phyloP scores from a whole-genome alignment of 129 eudicot species.

The Pittosporum tobira region DNA sequence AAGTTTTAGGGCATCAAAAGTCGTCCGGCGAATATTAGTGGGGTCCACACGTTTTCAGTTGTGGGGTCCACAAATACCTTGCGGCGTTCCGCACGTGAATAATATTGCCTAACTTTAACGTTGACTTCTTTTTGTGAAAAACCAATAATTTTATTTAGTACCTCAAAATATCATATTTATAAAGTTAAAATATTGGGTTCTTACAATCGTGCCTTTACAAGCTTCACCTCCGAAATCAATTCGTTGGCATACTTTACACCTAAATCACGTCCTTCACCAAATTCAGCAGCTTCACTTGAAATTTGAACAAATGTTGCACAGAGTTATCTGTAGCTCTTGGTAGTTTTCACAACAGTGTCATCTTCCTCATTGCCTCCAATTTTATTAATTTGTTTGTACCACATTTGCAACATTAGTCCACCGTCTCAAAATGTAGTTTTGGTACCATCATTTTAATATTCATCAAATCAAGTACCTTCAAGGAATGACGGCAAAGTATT shows the following conservation, averaged over 20 bases:
- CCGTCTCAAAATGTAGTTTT: constrained; percentile 16
- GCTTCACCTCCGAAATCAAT: neutral
- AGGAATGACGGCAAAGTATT: constrained; percentile 21
- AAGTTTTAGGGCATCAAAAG: too few species aligned
- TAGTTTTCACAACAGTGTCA: constrained; percentile 2
- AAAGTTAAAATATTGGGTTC: too few species aligned
- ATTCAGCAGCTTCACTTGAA: constrained; percentile 19
- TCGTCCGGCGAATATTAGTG: too few species aligned
- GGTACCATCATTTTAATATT: constrained; percentile 15
- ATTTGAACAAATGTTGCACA: constrained; percentile 11
- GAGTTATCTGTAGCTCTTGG: constrained; percentile 2
- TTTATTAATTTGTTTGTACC: constrained; percentile 1
- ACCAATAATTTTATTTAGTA: too few species aligned
- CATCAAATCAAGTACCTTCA: constrained; percentile 19
- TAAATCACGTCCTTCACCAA: constrained; percentile 11
- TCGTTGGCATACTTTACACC: neutral
- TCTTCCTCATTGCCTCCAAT: neutral
- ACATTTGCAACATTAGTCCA: constrained; percentile 20
- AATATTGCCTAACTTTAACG: too few species aligned
- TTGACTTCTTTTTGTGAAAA: too few species aligned
- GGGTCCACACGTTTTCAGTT: too few species aligned
- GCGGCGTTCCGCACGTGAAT: too few species aligned
- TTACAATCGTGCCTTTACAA: too few species aligned
- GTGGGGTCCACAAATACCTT: too few species aligned
- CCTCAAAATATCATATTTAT: too few species aligned